Evolutionary conservation across 2,329 filamentous ascomycete species (phyloP).

Genomic region (Fusarium concolor): DNA sequence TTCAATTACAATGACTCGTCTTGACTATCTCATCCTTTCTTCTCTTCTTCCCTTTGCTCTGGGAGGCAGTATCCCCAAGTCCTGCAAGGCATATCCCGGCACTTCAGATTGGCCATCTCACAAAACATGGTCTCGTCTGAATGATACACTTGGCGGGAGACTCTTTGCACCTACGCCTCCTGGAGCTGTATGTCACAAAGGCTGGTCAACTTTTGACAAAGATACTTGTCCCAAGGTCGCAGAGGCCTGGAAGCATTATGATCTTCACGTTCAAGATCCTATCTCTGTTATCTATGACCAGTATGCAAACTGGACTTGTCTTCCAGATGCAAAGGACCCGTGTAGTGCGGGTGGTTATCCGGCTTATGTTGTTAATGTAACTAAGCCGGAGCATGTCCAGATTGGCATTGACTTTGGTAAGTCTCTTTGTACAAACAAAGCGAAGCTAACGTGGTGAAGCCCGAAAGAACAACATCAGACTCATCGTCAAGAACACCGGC

Average conservation of each 20-base stretch:
- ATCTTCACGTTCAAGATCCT: conserved; percentile 47
- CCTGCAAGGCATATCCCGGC: conserved; percentile 62
- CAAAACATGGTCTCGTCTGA: conserved; percentile 59
- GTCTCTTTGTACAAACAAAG: background rate
- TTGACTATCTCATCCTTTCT: conserved; percentile 6
- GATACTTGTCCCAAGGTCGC: conserved; percentile 47
- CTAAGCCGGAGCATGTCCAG: conserved; percentile 50
- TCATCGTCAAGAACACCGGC: conserved; percentile 56
- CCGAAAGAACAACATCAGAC: conserved; percentile 56
- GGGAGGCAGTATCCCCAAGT: conserved; percentile 1
- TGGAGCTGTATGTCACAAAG: conserved; percentile 47
- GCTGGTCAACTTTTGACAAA: conserved; percentile 43
- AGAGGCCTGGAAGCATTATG: conserved; percentile 45
- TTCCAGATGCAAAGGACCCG: conserved; percentile 54
- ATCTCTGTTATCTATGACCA: conserved; percentile 54
- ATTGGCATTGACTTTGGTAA: conserved; percentile 57
- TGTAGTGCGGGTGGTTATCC: conserved; percentile 52
- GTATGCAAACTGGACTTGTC: conserved; percentile 63
- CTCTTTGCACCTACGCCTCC: conserved; percentile 57
- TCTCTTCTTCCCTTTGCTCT: background rate
- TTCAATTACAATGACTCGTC: conserved; percentile 16
- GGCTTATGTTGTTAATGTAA: conserved; percentile 53
- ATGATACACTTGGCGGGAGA: conserved; percentile 56
- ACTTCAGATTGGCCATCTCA: conserved; percentile 61
- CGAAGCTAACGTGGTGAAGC: conserved; percentile 33